Evolutionary conservation across 768 basidiomycete species (phyloP), one percentile per base, ranked within the genome.

Genomic region (Leccinellum albellum): DNA sequence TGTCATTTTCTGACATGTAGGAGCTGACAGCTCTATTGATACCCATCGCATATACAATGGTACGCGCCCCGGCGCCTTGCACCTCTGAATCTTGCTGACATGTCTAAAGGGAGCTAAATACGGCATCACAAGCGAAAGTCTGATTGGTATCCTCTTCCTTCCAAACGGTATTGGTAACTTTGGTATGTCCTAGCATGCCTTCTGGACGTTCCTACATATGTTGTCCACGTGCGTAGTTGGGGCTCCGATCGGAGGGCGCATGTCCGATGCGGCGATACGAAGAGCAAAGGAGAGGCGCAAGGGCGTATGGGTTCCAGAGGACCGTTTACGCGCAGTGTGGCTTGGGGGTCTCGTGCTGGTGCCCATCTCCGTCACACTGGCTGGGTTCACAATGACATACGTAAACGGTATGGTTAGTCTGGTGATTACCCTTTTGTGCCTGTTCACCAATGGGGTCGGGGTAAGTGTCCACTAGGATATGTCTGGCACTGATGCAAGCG

Each of bases 21-120:
- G 51, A 20, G 35, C 15, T 7, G 21, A 23, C 26, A 74, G 78
- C 61, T 10, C 64, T 88, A 2, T 65, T 88, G 50, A 67, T 86
- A 13, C 88, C 88, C 1, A 70, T 90, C 6, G 78, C 86, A 0
- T 87, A 83, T 59, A 89, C 87, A 0, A 76, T 89, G 28, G 88
- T 88, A 59, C 60, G 1, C 28, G 8, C 17, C 7, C 35, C 8
- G 17, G 35, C 35, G 3, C 35, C 35, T 15, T 37, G 35, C 17
- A 24, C 23, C 7, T 44, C 21, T 5, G n/a, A 23, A 33, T 24
- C 32, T 33, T 12, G 17, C 42, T 53, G 42, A 48, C 45, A 5
- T 33, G 4, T 20, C 26, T 14, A 7, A 57, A 89, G 87, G 88
- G 84, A 5, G 72, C 68, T n/a, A 66, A 59, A 26, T 73, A 71